Evolutionary conservation across 2,329 filamentous ascomycete genomes (phyloP).

Genomic region (Ophiocordyceps sinensis): DNA sequence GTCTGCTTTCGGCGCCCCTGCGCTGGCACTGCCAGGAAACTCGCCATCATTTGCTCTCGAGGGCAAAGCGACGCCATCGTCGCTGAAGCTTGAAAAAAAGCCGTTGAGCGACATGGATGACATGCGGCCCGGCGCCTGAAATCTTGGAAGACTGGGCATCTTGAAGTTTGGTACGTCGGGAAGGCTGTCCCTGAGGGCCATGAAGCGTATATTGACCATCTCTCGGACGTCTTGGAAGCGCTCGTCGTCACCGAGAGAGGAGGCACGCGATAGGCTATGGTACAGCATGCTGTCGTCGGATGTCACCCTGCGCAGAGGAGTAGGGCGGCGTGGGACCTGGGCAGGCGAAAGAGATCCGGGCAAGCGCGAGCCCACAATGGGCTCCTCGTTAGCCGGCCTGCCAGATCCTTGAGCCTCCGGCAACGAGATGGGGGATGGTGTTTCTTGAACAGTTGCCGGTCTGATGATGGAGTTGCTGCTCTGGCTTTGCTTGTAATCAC

Average conservation of each 20-base stretch:
- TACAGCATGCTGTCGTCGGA: conserved; percentile 64
- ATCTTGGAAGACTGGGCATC: conserved; percentile 46
- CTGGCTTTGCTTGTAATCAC: conserved; percentile 8
- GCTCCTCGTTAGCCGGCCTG: neutral
- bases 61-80: conserved; percentile 3
- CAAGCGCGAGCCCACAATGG: neutral
- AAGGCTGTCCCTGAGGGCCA: conserved; percentile 79
- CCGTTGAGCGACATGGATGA: conserved; percentile 18
- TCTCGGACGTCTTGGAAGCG: conserved; percentile 68
- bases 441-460: neutral
- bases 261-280: conserved; percentile 60
- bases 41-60: conserved; percentile 3
- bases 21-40: neutral
- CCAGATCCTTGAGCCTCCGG: neutral
- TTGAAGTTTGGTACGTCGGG: conserved; percentile 68
- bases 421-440: neutral
- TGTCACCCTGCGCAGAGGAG: conserved; percentile 17
- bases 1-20: neutral
- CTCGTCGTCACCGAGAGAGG: conserved; percentile 72
- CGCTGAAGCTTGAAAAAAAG: conserved; percentile 14
- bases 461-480: neutral
- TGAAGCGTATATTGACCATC: conserved; percentile 77
- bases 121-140: conserved; percentile 20
- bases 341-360: neutral
- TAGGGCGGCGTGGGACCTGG: conserved; percentile 7